Base-by-base conservation (phyloP, 768 basidiomycete genomes). In the Pulveroboletus sp. region DNA sequence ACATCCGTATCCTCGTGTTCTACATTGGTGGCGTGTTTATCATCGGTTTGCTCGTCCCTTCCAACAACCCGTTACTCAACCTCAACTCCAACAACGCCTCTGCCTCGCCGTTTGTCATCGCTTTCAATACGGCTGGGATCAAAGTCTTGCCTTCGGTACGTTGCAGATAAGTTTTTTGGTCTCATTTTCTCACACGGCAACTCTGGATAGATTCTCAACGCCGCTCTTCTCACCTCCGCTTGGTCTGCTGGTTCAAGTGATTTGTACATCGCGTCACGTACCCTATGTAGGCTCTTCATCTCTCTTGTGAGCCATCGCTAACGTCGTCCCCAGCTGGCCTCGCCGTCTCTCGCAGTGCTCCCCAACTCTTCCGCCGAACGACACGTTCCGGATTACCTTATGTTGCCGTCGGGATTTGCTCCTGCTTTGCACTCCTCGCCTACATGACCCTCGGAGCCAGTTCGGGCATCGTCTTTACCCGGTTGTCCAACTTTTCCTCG, bases 291-390 rank as follows among this genome's bases (percentile, higher is more conserved):
- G 60, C 19, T 32, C 2, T 14, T 9, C 32, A 20, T 20, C n/a
- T n/a, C n/a, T n/a, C n/a, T n/a, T n/a, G n/a, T n/a, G n/a, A n/a
- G n/a, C n/a, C 31, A 19, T 2, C 1, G 14, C 35, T 49, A 1
- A 49, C 68, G 2, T 52, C 35, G 63, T 68, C 50, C 45, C 69
- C 1, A 83, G 54, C 82, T 53, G 77, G 77, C 54, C 72, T 84
- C 10, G 75, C 82, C 3, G 51, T 73, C 40, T 71, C 72, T 19
- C 76, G 78, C 1, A 75, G 79, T 48, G 80, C 82, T 0, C 83
- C 83, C 4, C 71, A 64, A 43, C 57, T 84, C 40, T 82, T 85
- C 46, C 42, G 58, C 23, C 66, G 70, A 40, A 75, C 75, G 1
- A 62, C 64, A 10, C 51, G 52, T 9, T 50, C 57, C 6, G 71